Percentiles rank a stretch among this genome's conserved stretches.
Evolutionary conservation across 371 early-diverging fungal species (phyloP).

Genomic region (Batkoa obscura): DNA sequence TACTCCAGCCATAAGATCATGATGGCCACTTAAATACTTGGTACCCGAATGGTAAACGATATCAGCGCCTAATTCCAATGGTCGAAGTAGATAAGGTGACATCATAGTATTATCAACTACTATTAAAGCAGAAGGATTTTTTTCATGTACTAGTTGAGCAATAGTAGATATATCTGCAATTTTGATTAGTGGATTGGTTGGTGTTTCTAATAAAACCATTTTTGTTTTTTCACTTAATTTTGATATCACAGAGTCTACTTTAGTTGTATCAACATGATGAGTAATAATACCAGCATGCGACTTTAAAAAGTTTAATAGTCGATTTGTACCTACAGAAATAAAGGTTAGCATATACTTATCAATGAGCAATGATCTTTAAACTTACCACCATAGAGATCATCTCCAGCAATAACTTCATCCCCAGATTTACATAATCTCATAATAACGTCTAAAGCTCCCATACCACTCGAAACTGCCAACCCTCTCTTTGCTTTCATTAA

Average conservation of each 20-base stretch:
- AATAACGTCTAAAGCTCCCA: conserved; percentile 75
- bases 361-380: neutral
- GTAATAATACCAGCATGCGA: conserved; percentile 48
- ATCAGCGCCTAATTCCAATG: conserved; percentile 74
- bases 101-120: conserved; percentile 92
- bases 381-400: conserved; percentile 72
- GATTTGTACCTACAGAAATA: conserved; percentile 45
- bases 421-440: conserved; percentile 55
- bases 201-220: conserved; percentile 65
- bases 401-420: conserved; percentile 70
- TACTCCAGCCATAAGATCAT: conserved; percentile 83
- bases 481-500: conserved; percentile 63
- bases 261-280: conserved; percentile 69
- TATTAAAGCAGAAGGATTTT: conserved; percentile 51
- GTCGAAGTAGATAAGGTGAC: conserved; percentile 70
- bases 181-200: conserved; percentile 77
- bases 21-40: conserved; percentile 79
- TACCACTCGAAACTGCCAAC: conserved; percentile 64
- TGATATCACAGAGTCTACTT: conserved; percentile 31
- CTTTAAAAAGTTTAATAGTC: conserved; percentile 49
- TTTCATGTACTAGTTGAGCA: conserved; percentile 36
- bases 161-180: conserved; percentile 66
- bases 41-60: conserved; percentile 75
- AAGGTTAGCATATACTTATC: neutral
- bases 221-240: conserved; percentile 50